Evolutionary conservation across 2,329 filamentous ascomycete genomes (phyloP), one percentile per base, ranked within the genome.

Genomic region (Penicillium sp.): DNA sequence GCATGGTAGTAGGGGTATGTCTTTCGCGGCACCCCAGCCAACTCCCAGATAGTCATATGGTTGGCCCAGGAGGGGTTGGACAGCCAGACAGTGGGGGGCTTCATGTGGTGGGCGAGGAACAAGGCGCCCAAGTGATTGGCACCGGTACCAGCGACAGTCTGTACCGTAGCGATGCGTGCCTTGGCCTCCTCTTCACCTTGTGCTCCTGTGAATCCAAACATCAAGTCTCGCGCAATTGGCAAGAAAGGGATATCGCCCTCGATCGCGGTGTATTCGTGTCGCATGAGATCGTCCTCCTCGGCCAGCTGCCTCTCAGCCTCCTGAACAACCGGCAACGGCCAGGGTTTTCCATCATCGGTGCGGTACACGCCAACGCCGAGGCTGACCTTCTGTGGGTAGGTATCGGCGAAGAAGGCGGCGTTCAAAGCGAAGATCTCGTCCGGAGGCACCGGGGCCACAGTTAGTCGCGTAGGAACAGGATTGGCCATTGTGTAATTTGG

Each of bases 181-280:
- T 84, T 76, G 38, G 65, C 69, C 57, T 68, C 65, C 33, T 68
- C 68, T 19, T 73, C 65, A n/a, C 63, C 69, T 71, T 66, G 71
- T 80, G 83, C 66, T 89, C 92, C 91, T 55, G 75, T 70, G 43
- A 78, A 77, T 40, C 75, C 75, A 52, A 98, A 87, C 68, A 97
- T 90, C 68, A 98, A 84, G 81, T 95, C 92, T 73, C 92, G 90
- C 26, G 94, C 93, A 74, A 94, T 92, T 72, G 86, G 84, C 59
- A 92, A 94, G 82, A 98, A 96, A 63, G 87, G 83, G 56, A 87
- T 80, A 65, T 97, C 85, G 73, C 95, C 95, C 67, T 92, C 89
- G 77, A 98, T 98, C 59, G 94, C 93, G 59, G 94, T 91, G 82
- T 98, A 99, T 83, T 99, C 95, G 83, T 98, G 95, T 81, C 97